These are phyloP conservation scores for Urochloa ruziziensis DNA, from an alignment of 176 grass and related monocot species.

Conservation along the genomic window DNA sequence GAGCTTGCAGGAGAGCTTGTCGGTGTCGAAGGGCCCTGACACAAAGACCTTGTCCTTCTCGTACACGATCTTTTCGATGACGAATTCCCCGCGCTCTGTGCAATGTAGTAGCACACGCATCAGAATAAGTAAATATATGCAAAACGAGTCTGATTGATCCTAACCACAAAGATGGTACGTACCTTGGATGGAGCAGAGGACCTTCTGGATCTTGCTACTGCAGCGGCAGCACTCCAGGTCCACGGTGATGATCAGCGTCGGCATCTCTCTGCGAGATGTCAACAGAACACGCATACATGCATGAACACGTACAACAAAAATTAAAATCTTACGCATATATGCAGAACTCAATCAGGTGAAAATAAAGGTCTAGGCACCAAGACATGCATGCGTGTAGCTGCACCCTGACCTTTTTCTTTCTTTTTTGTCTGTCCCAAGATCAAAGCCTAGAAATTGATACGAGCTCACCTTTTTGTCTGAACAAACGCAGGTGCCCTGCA, in stretches of 20 bases:
- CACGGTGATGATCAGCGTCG: slow-evolving; percentile 62
- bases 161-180: background rate
- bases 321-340: too few relatives aligned
- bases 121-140: too few relatives aligned
- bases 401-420: too few relatives aligned
- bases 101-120: background rate
- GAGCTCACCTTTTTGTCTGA: too few relatives aligned
- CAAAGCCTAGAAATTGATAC: too few relatives aligned
- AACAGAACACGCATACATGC: background rate
- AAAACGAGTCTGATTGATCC: too few relatives aligned
- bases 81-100: slow-evolving; percentile 33
- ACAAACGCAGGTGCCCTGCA: too few relatives aligned
- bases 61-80: slow-evolving; percentile 61
- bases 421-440: too few relatives aligned
- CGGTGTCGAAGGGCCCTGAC: slow-evolving; percentile 58
- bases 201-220: slow-evolving; percentile 53
- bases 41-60: slow-evolving; percentile 59
- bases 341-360: too few relatives aligned
- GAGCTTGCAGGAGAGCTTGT: slow-evolving; percentile 49
- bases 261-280: slow-evolving; percentile 14
- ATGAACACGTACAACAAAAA: too few relatives aligned
- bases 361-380: too few relatives aligned
- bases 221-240: slow-evolving; percentile 57
- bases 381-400: too few relatives aligned
- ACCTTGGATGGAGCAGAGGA: slow-evolving; percentile 61